These are phyloP conservation scores for Myrica gale DNA, from an alignment of 306 rosid species.

Conservation along the genomic window DNA sequence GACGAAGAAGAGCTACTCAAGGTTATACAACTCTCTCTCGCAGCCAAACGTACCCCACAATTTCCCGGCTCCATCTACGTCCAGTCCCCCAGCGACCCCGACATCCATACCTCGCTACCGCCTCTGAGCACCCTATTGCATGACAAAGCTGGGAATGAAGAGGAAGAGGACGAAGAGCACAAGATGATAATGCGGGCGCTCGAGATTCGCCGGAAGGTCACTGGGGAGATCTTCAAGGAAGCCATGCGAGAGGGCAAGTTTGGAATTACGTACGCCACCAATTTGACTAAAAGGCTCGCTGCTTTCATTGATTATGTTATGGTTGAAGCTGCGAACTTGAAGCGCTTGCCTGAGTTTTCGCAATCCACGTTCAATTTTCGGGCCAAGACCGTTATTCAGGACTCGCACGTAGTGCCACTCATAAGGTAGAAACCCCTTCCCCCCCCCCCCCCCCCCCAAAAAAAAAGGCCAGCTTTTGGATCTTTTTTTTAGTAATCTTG, in stretches of 20 bases:
- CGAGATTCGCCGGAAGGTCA: constrained; percentile 81
- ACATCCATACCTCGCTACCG: constrained; percentile 66
- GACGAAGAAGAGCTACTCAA: constrained; percentile 44
- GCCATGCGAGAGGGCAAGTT: constrained; percentile 74
- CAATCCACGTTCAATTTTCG: constrained; percentile 68
- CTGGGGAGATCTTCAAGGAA: constrained; percentile 70
- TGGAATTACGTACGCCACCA: constrained; percentile 70
- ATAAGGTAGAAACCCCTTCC: constrained; percentile 65
- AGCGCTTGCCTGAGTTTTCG: constrained; percentile 60
- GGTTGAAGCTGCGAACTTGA: constrained; percentile 83
- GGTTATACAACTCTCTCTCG: constrained; percentile 76
- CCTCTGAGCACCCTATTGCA: constrained; percentile 48
- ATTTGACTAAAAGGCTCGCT: constrained; percentile 47
- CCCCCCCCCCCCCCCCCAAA: no score
- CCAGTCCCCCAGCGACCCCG: constrained; percentile 75
- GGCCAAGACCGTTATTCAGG: constrained; percentile 70
- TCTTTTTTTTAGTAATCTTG: not conserved
- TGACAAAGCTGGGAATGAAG: not conserved
- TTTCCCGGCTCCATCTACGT: constrained; percentile 87
- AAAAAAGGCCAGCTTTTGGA: no score
- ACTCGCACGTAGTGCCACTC: constrained; percentile 70
- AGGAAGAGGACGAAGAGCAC: constrained; percentile 34
- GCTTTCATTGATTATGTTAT: constrained; percentile 67
- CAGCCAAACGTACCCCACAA: constrained; percentile 74
- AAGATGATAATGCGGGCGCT: constrained; percentile 69